A percentile compares a stretch with the other conserved stretches of the same genome.
phyloP scores from a whole-genome alignment of 148 eudicot species.

The Persicaria tinctoria region DNA sequence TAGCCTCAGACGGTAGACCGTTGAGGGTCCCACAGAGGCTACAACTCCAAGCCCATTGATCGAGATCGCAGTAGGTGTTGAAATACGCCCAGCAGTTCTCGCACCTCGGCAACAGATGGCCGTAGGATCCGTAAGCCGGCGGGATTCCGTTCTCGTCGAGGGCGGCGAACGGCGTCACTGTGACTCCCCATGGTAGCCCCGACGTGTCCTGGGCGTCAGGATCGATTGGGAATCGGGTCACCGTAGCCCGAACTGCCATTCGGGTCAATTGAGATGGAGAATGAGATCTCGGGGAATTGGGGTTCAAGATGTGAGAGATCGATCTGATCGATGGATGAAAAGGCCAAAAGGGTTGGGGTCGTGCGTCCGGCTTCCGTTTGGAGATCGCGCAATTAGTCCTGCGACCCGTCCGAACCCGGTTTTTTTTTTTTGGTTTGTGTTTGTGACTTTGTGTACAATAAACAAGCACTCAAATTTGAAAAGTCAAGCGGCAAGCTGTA shows the following conservation, averaged over 20 bases:
- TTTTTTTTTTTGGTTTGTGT: no score
- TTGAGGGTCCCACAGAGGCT: constrained; percentile 82
- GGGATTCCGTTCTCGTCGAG: constrained; percentile 64
- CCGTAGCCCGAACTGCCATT: constrained; percentile 79
- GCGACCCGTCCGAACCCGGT: no score
- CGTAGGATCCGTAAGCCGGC: constrained; percentile 76
- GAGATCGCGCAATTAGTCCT: no score
- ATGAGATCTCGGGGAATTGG: not conserved
- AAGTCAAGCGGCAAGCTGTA: no score
- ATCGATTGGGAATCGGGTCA: constrained; percentile 58
- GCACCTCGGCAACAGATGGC: constrained; percentile 69
- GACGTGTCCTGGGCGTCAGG: constrained; percentile 56
- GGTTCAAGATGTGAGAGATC: not conserved
- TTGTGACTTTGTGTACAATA: no score
- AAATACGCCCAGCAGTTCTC: constrained; percentile 98
- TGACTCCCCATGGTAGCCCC: constrained; percentile 87
- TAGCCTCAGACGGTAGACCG: constrained; percentile 48
- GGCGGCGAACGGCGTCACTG: constrained; percentile 62
- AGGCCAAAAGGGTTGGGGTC: no score
- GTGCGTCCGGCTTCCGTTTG: no score
- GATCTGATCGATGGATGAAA: no score
- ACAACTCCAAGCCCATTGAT: constrained; percentile 92
- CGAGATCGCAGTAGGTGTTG: constrained; percentile 79
- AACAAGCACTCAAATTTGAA: no score
- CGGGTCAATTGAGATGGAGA: constrained; percentile 11